Evolutionary conservation across 179 eudicot genomes (phyloP).

Genomic region (Spergularia azorica): DNA sequence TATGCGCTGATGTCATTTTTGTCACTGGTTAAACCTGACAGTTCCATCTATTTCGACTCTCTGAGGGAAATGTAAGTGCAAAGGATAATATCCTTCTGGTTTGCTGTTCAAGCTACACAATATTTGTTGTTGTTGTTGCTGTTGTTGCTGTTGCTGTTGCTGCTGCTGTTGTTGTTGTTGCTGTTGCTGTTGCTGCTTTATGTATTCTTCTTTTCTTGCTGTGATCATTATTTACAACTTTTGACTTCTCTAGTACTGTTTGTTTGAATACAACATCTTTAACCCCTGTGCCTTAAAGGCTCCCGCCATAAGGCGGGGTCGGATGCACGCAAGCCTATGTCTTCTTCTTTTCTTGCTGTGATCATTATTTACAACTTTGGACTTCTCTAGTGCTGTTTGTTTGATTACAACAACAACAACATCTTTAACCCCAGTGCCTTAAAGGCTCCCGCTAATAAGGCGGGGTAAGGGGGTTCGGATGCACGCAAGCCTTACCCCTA

Average conservation of each 20-base stretch:
- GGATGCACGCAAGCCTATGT: too few relatives aligned
- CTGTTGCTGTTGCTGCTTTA: background rate
- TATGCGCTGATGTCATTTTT: conserved; percentile 91
- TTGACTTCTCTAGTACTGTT: background rate
- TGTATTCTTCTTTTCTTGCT: background rate
- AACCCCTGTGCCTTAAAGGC: too few relatives aligned
- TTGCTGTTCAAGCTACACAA: background rate
- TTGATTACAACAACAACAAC: background rate
- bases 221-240: background rate
- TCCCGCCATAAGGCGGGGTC: too few relatives aligned
- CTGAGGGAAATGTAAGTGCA: conserved; percentile 87
- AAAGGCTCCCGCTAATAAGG: too few relatives aligned
- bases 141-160: too few relatives aligned
- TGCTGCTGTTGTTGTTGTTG: too few relatives aligned
- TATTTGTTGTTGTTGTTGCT: too few relatives aligned
- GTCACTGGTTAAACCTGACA: conserved; percentile 69
- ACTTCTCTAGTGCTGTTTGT: background rate
- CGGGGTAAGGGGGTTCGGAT: too few relatives aligned
- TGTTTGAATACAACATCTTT: background rate
- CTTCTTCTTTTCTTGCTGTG: background rate
- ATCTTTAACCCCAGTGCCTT: too few relatives aligned
- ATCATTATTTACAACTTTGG: background rate
- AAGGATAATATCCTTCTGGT: conserved; percentile 6
- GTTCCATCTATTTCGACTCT: conserved; percentile 87
- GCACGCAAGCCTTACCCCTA: too few relatives aligned